A percentile compares a stretch with the other conserved stretches of the same genome.
Evolutionary conservation across 2,329 filamentous ascomycete species (phyloP).

Genomic region (Macroventuria anomochaeta): DNA sequence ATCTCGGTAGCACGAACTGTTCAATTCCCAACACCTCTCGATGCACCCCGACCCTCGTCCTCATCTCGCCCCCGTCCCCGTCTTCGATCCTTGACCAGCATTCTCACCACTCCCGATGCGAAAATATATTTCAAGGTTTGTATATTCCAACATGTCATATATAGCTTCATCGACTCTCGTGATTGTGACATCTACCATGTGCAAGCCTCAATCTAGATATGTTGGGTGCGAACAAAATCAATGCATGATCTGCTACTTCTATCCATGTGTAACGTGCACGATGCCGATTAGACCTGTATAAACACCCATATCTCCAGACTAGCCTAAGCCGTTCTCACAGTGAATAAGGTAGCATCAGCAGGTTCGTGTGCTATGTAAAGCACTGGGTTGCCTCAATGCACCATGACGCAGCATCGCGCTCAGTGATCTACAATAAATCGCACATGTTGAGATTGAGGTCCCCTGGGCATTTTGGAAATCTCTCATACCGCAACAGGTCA

Average conservation of each 20-base stretch:
- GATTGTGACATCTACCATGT: conserved; percentile 5
- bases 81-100: conserved; percentile 1
- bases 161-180: conserved; percentile 1
- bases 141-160: conserved; percentile 16
- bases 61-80: conserved; percentile 10
- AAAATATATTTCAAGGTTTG: conserved; percentile 16
- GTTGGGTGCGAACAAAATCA: background rate
- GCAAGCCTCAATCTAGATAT: background rate
- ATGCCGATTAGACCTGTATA: too few species aligned
- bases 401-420: background rate
- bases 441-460: background rate
- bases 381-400: too few species aligned
- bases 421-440: background rate
- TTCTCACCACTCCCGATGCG: conserved; percentile 6
- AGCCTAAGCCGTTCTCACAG: too few species aligned
- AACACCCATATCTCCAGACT: too few species aligned
- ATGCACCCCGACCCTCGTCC: conserved; percentile 21
- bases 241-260: background rate
- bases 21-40: conserved; percentile 25
- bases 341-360: too few species aligned
- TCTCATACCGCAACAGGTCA: background rate
- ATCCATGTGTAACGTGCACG: too few species aligned
- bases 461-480: background rate
- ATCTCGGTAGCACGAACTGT: conserved; percentile 41
- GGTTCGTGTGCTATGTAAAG: background rate